These are phyloP conservation scores for Trametes meyenii DNA, from an alignment of 768 basidiomycete genomes.

Conservation along the genomic window DNA sequence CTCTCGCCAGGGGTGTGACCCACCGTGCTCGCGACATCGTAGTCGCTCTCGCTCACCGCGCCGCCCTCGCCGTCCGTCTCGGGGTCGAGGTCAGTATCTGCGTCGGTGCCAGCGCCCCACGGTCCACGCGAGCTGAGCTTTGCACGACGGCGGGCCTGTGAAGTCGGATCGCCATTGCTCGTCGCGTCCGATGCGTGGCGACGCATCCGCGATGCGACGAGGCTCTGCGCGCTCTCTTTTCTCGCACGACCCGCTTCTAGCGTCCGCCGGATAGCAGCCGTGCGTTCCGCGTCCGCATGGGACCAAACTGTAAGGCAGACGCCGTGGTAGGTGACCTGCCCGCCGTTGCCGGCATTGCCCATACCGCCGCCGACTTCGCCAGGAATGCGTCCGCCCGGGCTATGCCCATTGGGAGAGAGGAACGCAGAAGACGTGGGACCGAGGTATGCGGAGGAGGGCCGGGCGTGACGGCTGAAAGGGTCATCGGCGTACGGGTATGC, in stretches of 20 bases:
- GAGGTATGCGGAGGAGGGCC: conserved; percentile 79
- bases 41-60: conserved; percentile 85
- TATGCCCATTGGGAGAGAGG: conserved; percentile 43
- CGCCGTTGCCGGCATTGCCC: conserved; percentile 40
- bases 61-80: conserved; percentile 73
- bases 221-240: conserved; percentile 78
- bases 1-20: conserved; percentile 87
- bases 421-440: conserved; percentile 57
- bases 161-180: conserved; percentile 52
- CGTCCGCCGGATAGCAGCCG: conserved; percentile 80
- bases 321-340: conserved; percentile 74
- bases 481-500: conserved; percentile 76
- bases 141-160: conserved; percentile 58
- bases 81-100: conserved; percentile 72
- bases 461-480: conserved; percentile 61
- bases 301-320: conserved; percentile 96
- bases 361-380: conserved; percentile 30
- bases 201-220: conserved; percentile 69
- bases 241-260: conserved; percentile 77
- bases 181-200: conserved; percentile 50
- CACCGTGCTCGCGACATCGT: conserved; percentile 77
- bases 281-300: conserved; percentile 88
- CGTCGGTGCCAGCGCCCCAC: conserved; percentile 61
- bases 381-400: conserved; percentile 26
- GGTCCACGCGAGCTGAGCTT: conserved; percentile 66